Conservation (phyloP, 345 rosid species). For the Anastatica hierochuntica region DNA sequence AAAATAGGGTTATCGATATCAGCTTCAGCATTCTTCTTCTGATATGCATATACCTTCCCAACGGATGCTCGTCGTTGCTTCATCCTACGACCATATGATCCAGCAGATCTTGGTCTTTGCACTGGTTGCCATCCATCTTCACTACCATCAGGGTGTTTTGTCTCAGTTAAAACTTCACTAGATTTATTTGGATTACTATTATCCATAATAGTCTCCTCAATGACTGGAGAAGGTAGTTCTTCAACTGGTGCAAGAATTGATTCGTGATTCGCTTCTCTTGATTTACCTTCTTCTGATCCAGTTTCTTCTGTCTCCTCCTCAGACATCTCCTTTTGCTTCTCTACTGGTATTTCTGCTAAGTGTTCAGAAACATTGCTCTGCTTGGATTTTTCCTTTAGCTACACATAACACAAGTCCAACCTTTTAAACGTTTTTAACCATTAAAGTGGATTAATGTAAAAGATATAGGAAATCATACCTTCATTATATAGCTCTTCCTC, state of each 20-base stretch:
- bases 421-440: not conserved
- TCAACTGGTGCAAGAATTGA: constrained; percentile 28
- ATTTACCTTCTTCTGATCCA: constrained; percentile 30
- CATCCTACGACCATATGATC: constrained; percentile 55
- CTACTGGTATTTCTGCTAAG: constrained; percentile 38
- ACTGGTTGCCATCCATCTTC: constrained; percentile 98
- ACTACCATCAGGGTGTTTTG: constrained; percentile 29
- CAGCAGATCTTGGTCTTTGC: constrained; percentile 82
- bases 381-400: constrained; percentile 56
- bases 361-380: constrained; percentile 31
- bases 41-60: constrained; percentile 61
- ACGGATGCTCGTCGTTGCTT: constrained; percentile 80
- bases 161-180: constrained; percentile 33
- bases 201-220: constrained; percentile 31
- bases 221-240: constrained; percentile 27
- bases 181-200: constrained; percentile 29
- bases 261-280: constrained; percentile 30
- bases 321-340: constrained; percentile 36
- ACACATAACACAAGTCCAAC: constrained; percentile 18
- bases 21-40: constrained; percentile 56
- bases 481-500: constrained; percentile 57
- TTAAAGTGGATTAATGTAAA: not conserved
- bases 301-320: constrained; percentile 41
- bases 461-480: constrained; percentile 36
- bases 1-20: constrained; percentile 40